Conservation (phyloP, 768 basidiomycete species). For the Panus rudis region DNA sequence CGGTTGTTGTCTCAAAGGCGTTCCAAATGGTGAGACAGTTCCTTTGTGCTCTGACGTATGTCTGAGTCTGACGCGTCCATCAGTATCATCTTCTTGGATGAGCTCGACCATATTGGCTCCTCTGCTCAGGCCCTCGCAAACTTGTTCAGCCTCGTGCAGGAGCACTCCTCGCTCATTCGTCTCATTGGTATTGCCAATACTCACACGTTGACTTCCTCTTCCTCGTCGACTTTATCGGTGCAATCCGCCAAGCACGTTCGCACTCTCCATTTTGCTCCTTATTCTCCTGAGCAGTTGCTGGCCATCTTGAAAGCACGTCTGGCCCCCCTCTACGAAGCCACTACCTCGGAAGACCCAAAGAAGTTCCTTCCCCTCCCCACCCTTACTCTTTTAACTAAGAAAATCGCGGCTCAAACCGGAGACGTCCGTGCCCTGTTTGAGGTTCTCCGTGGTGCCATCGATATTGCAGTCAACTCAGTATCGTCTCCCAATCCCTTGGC, state of each 20-base stretch:
- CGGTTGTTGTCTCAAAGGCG: slow-evolving; percentile 34
- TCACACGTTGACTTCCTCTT: slow-evolving; percentile 67
- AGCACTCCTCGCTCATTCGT: slow-evolving; percentile 46
- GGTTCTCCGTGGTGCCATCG: slow-evolving; percentile 74
- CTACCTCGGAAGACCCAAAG: slow-evolving; percentile 22
- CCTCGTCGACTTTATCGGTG: slow-evolving; percentile 29
- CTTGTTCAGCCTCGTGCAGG: slow-evolving; percentile 62
- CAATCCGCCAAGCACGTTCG: slow-evolving; percentile 29
- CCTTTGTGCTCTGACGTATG: not conserved
- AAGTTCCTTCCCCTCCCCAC: slow-evolving; percentile 60
- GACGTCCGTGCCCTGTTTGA: slow-evolving; percentile 79
- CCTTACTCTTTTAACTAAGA: slow-evolving; percentile 68
- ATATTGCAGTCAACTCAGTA: slow-evolving; percentile 36
- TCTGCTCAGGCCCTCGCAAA: slow-evolving; percentile 50
- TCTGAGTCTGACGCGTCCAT: slow-evolving; percentile 13
- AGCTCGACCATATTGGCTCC: slow-evolving; percentile 75
- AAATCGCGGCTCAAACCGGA: slow-evolving; percentile 74
- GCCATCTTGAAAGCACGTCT: slow-evolving; percentile 64
- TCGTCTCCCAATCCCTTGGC: slow-evolving; percentile 13
- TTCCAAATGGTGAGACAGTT: slow-evolving; percentile 43
- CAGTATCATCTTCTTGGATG: slow-evolving; percentile 78
- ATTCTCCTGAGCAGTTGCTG: slow-evolving; percentile 64
- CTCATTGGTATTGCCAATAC: slow-evolving; percentile 86
- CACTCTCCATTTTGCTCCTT: slow-evolving; percentile 79
- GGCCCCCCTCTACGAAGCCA: slow-evolving; percentile 35